Percentiles rank a stretch among this genome's conserved stretches.
Evolutionary conservation across 208 protist genomes (phyloP).

Genomic region (Entamoeba invadens): DNA sequence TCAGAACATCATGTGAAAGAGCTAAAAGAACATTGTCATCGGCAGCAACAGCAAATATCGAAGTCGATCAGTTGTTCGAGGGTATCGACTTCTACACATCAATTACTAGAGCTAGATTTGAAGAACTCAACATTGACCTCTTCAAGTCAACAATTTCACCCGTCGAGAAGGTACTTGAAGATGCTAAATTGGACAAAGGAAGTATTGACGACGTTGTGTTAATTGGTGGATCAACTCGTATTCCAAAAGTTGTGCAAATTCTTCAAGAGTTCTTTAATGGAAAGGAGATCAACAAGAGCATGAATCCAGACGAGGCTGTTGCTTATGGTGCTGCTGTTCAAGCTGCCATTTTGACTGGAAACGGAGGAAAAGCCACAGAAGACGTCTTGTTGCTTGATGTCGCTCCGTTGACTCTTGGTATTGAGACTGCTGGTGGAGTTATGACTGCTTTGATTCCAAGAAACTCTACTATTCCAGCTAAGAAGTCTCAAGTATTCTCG

Average conservation of each 20-base stretch:
- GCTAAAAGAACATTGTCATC: conserved; percentile 84
- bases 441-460: conserved; percentile 51
- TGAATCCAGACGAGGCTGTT: conserved; percentile 94
- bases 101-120: conserved; percentile 83
- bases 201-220: conserved; percentile 86
- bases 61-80: conserved; percentile 78
- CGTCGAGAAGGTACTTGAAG: conserved; percentile 69
- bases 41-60: conserved; percentile 60
- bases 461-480: conserved; percentile 29
- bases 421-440: conserved; percentile 83
- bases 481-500: conserved; percentile 63
- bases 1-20: conserved; percentile 52
- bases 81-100: conserved; percentile 76
- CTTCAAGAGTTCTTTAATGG: conserved; percentile 82
- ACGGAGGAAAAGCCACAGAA: conserved; percentile 54
- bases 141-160: conserved; percentile 78
- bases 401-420: conserved; percentile 89
- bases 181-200: conserved; percentile 71
- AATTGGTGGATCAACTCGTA: conserved; percentile 78
- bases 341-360: conserved; percentile 69
- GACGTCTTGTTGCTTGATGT: conserved; percentile 91
- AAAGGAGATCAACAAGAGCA: conserved; percentile 73
- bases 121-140: conserved; percentile 83
- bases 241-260: conserved; percentile 85
- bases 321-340: conserved; percentile 92